These are phyloP conservation scores for Conticribra weissflogii DNA, from an alignment of 108 stramenopile genomes.

Conservation along the genomic window DNA sequence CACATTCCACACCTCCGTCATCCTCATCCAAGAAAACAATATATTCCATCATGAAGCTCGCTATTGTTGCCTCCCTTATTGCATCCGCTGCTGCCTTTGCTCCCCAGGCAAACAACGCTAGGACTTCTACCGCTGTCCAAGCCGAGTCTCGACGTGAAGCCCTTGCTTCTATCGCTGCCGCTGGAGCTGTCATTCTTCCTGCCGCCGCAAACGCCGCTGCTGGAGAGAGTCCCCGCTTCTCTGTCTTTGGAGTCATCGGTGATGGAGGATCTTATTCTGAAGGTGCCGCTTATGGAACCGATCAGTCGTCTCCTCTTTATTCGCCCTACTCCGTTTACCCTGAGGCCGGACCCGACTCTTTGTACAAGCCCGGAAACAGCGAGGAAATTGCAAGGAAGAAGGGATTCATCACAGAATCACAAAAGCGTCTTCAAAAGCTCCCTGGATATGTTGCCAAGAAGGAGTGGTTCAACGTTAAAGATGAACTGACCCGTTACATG, in stretches of 20 bases:
- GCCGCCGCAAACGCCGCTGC: constrained; percentile 82
- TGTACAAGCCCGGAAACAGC: constrained; percentile 56
- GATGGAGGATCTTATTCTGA: constrained; percentile 86
- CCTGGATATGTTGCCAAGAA: constrained; percentile 77
- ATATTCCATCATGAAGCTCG: constrained; percentile 78
- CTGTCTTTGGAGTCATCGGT: constrained; percentile 87
- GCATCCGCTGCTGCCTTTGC: constrained; percentile 81
- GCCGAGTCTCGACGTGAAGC: constrained; percentile 79
- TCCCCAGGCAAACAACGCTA: constrained; percentile 42
- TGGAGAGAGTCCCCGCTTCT: constrained; percentile 90
- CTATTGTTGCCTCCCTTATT: constrained; percentile 74
- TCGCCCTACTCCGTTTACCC: constrained; percentile 88
- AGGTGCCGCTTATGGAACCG: constrained; percentile 88
- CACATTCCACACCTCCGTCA: background rate
- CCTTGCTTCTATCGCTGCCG: constrained; percentile 70
- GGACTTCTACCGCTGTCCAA: constrained; percentile 31
- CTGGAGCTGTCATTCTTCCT: constrained; percentile 78
- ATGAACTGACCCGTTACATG: constrained; percentile 90
- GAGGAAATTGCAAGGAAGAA: constrained; percentile 74
- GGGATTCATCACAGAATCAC: constrained; percentile 80
- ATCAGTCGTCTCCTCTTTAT: constrained; percentile 68
- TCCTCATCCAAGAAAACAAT: background rate
- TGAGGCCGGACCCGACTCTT: constrained; percentile 44
- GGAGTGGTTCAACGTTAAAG: constrained; percentile 86
- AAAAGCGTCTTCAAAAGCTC: constrained; percentile 68